A percentile compares a stretch with the other conserved stretches of the same genome.
These are phyloP conservation scores for Talaromyces adpressus DNA, from an alignment of 495 filamentous ascomycete genomes.

Conservation along the genomic window DNA sequence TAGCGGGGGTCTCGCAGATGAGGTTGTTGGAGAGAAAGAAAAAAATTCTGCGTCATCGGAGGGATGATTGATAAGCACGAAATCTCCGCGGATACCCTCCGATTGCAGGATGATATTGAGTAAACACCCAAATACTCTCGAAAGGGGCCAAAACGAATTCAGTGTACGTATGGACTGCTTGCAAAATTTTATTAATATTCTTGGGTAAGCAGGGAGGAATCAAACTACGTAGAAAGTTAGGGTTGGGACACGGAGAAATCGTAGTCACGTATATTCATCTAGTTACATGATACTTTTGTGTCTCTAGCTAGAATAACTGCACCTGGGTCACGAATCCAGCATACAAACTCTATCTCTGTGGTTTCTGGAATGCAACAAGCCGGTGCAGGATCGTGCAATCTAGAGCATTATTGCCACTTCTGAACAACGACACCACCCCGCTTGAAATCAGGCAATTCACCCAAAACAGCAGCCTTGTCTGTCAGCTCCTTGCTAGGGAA, in stretches of 20 bases:
- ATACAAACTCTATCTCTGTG: background rate
- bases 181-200: background rate
- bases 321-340: background rate
- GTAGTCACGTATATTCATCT: background rate
- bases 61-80: slow-evolving; percentile 9
- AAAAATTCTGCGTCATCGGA: slow-evolving; percentile 10
- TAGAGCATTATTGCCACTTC: slow-evolving; percentile 59
- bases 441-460: slow-evolving; percentile 79
- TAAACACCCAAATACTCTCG: too few species aligned
- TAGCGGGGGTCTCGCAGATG: background rate
- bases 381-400: background rate
- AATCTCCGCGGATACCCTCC: background rate
- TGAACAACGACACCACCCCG: slow-evolving; percentile 78
- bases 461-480: slow-evolving; percentile 60
- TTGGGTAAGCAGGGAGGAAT: background rate
- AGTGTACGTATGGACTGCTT: too few species aligned
- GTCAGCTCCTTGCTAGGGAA: slow-evolving; percentile 92
- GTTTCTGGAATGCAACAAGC: background rate
- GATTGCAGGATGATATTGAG: background rate
- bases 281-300: background rate
- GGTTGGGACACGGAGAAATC: background rate
- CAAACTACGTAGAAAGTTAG: background rate
- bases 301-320: background rate
- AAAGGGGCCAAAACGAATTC: too few species aligned
- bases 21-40: background rate